Evolutionary conservation across 352 stramenopile genomes (phyloP).

Genomic region (Pythium oligandrum): DNA sequence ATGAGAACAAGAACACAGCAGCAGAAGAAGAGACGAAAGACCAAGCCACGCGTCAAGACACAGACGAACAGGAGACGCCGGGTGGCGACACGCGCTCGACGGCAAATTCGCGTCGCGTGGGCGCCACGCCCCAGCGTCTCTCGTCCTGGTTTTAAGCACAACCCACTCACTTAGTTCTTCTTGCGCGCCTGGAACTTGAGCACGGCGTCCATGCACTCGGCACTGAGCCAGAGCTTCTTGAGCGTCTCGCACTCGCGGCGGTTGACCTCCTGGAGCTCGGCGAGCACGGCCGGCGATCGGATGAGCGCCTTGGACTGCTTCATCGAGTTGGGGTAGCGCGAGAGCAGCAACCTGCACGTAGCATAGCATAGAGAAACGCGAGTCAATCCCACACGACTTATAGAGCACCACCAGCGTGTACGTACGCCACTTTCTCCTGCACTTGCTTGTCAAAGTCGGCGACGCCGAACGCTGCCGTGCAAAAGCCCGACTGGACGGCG

Average conservation of each 20-base stretch:
- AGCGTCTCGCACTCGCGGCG: conserved; percentile 54
- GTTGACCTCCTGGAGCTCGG: conserved; percentile 55
- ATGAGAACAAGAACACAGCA: conserved; percentile 1
- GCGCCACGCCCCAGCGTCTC: conserved; percentile 7
- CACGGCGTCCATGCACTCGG: conserved; percentile 76
- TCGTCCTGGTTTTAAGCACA: conserved; percentile 23
- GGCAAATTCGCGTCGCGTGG: too few relatives aligned
- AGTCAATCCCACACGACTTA: not conserved
- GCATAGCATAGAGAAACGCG: not conserved
- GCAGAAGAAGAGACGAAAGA: not conserved
- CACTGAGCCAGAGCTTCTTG: conserved; percentile 65
- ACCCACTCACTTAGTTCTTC: conserved; percentile 18
- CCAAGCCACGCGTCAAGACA: not conserved
- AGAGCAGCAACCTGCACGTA: conserved; percentile 38
- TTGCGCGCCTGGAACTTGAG: conserved; percentile 74
- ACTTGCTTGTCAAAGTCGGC: conserved; percentile 60
- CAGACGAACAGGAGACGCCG: not conserved
- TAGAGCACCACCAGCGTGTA: conserved; percentile 10
- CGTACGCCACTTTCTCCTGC: conserved; percentile 53
- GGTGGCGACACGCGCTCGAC: too few relatives aligned
- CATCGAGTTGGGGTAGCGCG: conserved; percentile 59
- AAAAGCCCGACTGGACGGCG: conserved; percentile 37
- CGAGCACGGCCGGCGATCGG: conserved; percentile 32
- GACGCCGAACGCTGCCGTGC: conserved; percentile 48
- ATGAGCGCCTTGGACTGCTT: conserved; percentile 61